Conservation (phyloP, 495 filamentous ascomycete species). For the Podospora australis region DNA sequence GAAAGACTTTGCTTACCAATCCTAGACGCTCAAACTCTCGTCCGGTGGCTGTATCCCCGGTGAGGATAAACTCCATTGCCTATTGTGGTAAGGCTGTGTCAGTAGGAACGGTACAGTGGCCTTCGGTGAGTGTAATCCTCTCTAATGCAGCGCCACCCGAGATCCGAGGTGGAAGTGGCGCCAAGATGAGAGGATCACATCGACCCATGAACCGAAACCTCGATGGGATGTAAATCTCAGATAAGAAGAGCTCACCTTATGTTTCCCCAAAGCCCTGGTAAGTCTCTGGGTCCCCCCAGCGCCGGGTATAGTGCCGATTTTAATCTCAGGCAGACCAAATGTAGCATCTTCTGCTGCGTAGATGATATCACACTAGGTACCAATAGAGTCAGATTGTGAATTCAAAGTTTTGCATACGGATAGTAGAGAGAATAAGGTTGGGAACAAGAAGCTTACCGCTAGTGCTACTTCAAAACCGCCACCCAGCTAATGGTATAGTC, state of each 20-base stretch:
- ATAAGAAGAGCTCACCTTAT: constrained; percentile 20
- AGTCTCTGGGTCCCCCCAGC: constrained; percentile 39
- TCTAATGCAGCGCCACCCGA: too few species aligned
- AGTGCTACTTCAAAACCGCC: constrained; percentile 34
- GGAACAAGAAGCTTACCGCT: constrained; percentile 16
- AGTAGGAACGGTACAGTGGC: too few species aligned
- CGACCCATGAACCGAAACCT: too few species aligned
- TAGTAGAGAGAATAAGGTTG: constrained; percentile 1
- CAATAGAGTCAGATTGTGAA: constrained; percentile 1
- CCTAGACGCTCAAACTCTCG: background rate
- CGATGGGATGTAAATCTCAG: too few species aligned
- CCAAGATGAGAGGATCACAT: too few species aligned
- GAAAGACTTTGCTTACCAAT: constrained; percentile 1
- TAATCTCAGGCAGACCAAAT: constrained; percentile 41
- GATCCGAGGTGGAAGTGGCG: too few species aligned
- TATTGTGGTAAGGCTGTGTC: background rate
- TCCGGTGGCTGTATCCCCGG: background rate
- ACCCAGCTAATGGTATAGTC: constrained; percentile 20
- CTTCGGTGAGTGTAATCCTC: too few species aligned
- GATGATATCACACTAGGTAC: constrained; percentile 34
- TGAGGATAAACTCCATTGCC: constrained; percentile 9
- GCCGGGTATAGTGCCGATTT: constrained; percentile 38
- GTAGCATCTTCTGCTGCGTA: constrained; percentile 24
- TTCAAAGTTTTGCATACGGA: constrained; percentile 6
- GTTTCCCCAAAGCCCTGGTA: constrained; percentile 33